phyloP scores from a whole-genome alignment of 2,329 filamentous ascomycete species.

The Colletotrichum sp. region DNA sequence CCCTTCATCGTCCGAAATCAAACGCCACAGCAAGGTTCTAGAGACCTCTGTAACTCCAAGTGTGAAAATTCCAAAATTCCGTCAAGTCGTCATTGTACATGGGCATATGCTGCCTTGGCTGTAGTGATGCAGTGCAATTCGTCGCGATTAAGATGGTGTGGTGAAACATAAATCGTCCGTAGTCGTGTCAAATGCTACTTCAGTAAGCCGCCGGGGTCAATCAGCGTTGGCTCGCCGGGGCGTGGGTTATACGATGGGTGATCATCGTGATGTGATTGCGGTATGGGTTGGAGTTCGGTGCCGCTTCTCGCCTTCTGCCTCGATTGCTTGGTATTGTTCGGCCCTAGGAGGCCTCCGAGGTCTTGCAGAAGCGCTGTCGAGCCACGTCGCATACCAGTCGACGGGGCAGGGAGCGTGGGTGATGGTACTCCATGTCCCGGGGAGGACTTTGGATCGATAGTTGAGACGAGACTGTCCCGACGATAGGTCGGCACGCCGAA shows the following conservation, averaged over 20 bases:
- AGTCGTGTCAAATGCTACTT: slow-evolving; percentile 23
- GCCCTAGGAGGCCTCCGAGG: slow-evolving; percentile 57
- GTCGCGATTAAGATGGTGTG: background rate
- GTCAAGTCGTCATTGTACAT: slow-evolving; percentile 13
- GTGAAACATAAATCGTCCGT: background rate
- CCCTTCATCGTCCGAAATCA: background rate
- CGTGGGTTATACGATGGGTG: slow-evolving; percentile 27
- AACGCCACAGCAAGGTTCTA: slow-evolving; percentile 11
- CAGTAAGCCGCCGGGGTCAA: slow-evolving; percentile 45
- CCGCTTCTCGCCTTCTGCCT: slow-evolving; percentile 35
- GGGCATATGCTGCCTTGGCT: background rate
- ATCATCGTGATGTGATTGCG: slow-evolving; percentile 42
- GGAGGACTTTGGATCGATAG: slow-evolving; percentile 41
- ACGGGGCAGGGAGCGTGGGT: slow-evolving; percentile 49
- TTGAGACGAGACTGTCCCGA: slow-evolving; percentile 47
- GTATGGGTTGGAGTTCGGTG: slow-evolving; percentile 53
- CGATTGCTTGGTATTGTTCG: slow-evolving; percentile 37
- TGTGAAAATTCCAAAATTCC: background rate
- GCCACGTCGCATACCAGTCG: slow-evolving; percentile 53
- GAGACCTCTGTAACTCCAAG: slow-evolving; percentile 7
- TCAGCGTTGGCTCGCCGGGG: slow-evolving; percentile 37
- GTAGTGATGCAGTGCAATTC: background rate
- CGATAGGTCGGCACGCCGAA: slow-evolving; percentile 34
- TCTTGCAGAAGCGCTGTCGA: slow-evolving; percentile 65
- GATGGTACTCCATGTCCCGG: slow-evolving; percentile 37